Base-by-base conservation (phyloP, 2,329 filamentous ascomycete species). In the Berkeleyomyces basicola region DNA sequence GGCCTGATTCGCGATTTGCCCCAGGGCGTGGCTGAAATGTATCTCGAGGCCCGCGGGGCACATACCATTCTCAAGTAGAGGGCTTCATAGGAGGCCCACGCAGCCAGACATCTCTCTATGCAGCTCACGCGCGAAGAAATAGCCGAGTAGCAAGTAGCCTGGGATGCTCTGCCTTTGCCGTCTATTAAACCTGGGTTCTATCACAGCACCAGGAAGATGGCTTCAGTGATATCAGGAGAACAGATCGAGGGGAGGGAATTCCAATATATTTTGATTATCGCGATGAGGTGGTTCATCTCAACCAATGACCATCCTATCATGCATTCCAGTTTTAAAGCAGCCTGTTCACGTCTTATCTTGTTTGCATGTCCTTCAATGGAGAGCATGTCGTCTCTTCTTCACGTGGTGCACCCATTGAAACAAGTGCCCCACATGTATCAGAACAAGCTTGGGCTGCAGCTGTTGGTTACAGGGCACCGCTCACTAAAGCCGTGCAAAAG, bases 11-110 rank as follows among this genome's bases (percentile, higher is more conserved):
- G 90, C 69, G 83, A 80, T 1, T 74, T 99, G 68, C 86, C 87
- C 4, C 91, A 93, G 72, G 86, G 88, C 31, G 84, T 86, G 11
- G 86, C 88, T 0, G 93, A 99, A 75, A 85, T 87, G 69, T 96
- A 93, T 72, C 78, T 99, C 60, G 92, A 93, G 69, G 86, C 90
- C 43, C 82, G 93, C 71, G 91, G 90, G 40, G 93, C 95, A 10
- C 92, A 99, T 73, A 95, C 92, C 0, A 83, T 99, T 33, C 75
- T 97, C 68, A 97, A 96, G 76, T 96, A 84, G 73, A 14, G 43
- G 14, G 11, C 39, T 11, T 61, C 7, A 23, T 9, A 39, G 31
- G 10, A 44, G 42, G 16, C 44, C 31, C 31, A 14, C 10, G 11
- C 11, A 47, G 36, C 23, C 2, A 37, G 58, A 16, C 4, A 33